Base-by-base conservation (phyloP, 2,329 filamentous ascomycete species). In the Sphaerulina vaccinii region DNA sequence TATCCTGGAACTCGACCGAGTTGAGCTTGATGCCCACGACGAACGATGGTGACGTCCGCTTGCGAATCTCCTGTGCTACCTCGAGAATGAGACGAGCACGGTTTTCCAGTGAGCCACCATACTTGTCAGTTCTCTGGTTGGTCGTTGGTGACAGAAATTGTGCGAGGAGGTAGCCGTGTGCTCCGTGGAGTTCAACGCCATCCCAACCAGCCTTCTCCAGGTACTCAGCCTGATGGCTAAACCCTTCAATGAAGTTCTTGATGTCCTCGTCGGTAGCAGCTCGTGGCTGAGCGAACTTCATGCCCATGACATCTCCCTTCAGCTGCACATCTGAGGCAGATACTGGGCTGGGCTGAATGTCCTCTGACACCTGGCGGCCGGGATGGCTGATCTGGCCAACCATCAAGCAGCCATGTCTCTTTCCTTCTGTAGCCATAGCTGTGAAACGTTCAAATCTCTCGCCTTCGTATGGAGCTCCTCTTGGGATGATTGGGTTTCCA, bases 351-450 rank as follows among this genome's bases (percentile, higher is more conserved):
- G 70, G 66, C 53, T 81, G 74, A 33, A 82, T 71, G n/a, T 54
- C 58, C 24, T 62, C 61, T 10, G 68, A 60, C 9, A 74, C 74
- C 63, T 86, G 82, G 0, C 83, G 73, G 10, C 84, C 84, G 0
- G 84, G 81, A 63, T 87, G 84, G 52, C 74, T 78, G 53, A 87
- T 73, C 63, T 87, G 83, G 2, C 73, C 78, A 10, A 86, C 69
- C n/a, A 83, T 72, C 11, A 85, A 70, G 40, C 72, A 77, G 16
- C 79, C 85, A 23, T 84, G 70, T 37, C 74, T 74, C 69, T 84
- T 86, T 5, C 73, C 72, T 1, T 68, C 75, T 1, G 70, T 66
- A 0, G 82, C 84, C 49, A 86, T 56, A 37, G 77, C 73, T 64
- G 76, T 75, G 71, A 84, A 87, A 0, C 70, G 75, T 23, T 81